Conservation (phyloP, 495 filamentous ascomycete genomes). For the Pseudevernia furfuracea region DNA sequence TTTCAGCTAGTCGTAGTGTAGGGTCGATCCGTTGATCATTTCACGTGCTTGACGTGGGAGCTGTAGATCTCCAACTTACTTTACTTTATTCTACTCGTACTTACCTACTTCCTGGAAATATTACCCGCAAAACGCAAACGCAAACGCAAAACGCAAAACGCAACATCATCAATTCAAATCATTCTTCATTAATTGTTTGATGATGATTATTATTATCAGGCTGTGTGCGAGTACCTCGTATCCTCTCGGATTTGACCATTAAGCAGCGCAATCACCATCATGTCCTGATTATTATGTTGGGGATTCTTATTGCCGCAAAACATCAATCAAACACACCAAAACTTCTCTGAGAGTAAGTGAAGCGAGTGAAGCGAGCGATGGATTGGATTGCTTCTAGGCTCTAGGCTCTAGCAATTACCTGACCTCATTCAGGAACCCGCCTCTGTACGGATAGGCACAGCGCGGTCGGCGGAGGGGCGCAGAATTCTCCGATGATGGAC, state of each 20-base stretch:
- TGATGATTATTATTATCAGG: too few relatives aligned
- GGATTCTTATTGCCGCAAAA: conserved; percentile 13
- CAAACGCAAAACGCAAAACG: neutral
- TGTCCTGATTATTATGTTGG: too few relatives aligned
- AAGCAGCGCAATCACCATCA: conserved; percentile 1
- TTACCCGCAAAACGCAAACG: conserved; percentile 17
- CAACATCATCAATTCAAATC: neutral
- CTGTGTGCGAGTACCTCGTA: conserved; percentile 9
- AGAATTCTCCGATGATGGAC: conserved; percentile 13
- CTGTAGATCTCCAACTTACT: conserved; percentile 10
- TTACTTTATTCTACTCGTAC: too few relatives aligned
- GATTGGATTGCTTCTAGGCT: neutral
- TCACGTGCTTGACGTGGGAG: conserved; percentile 14
- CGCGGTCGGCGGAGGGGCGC: conserved; percentile 1
- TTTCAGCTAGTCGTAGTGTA: too few relatives aligned
- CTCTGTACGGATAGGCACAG: neutral
- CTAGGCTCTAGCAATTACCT: too few relatives aligned
- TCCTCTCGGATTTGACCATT: neutral
- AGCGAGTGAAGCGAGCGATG: conserved; percentile 2
- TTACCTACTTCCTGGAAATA: conserved; percentile 14
- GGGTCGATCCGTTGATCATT: conserved; percentile 20
- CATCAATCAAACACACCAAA: neutral
- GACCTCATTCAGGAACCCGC: conserved; percentile 3
- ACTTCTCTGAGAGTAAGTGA: neutral
- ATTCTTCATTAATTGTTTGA: too few relatives aligned